Base-by-base conservation (phyloP, 2,329 filamentous ascomycete species). In the Colletotrichum gigasporum region DNA sequence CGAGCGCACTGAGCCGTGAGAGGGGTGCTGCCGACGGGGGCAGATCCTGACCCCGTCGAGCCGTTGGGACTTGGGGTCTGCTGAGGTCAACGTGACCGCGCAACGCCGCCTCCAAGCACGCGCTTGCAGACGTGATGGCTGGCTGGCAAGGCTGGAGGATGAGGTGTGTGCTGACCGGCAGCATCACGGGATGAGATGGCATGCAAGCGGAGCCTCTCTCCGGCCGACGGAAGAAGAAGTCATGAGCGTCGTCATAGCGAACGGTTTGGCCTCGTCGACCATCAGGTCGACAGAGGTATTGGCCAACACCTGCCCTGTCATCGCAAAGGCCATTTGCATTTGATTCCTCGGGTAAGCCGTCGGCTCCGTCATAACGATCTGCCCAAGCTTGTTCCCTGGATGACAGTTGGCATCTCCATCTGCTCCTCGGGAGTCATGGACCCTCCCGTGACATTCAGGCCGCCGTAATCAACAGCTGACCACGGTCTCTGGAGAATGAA, bases 61-160 rank as follows among this genome's bases (percentile, higher is more conserved):
- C 34, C n/a, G 28, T 9, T 26, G 18, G n/a, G n/a, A n/a, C n/a
- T 44, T 47, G 50, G 24, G 14, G n/a, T 48, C 39, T 48, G 41
- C 11, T 22, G 32, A 47, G 39, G 42, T 32, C 54, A 52, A 47
- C 60, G 54, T 59, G 54, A 63, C 37, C 44, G 34, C 44, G 22
- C 44, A 58, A 45, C 18, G 30, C 44, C 20, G 30, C 32, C n/a
- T 20, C 22, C 20, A 34, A 47, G 41, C 53, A 32, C 16, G 16
- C 35, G 11, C 22, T 51, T 35, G 35, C 24, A n/a, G 41, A 30
- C 37, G 10, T 18, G 9, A 44, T 44, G 22, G 26, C 45, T 35
- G 37, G 35, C 28, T 28, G 22, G 10, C 52, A 28, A 41, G 45
- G 54, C 60, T 47, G 54, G 22, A 52, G 14, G 57, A 16, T 52